Base-by-base conservation (phyloP, 169 alveolate species). In the Eimeria maxima region DNA sequence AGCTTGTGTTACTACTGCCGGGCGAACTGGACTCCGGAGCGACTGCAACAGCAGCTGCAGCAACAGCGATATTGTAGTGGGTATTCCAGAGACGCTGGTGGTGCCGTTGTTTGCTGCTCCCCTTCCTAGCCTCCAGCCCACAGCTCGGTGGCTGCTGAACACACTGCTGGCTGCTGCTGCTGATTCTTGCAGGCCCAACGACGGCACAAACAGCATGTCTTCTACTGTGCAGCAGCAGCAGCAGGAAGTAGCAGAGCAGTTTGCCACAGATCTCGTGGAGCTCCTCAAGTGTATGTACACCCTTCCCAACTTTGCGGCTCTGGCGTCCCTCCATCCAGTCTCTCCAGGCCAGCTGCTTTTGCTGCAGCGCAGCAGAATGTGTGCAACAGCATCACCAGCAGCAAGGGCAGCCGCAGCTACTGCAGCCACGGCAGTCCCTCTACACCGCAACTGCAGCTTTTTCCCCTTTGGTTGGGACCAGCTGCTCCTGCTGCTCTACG, bases 401-500 rank as follows among this genome's bases (percentile, higher is more conserved):
- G 57, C 57, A 50, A 50, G 18, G 5, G 87, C 87, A 76, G 87
- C 87, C 4, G 73, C 73, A 45, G 90, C 90, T 20, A 71, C 71
- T n/a, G 27, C 71, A 24, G 90, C 90, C 5, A 71, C 90, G 10
- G 71, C 45, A 33, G 45, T 27, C 71, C 44, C 45, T 47, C 73
- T 14, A 81, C 90, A 81, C 73, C 71, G 45, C 42, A 50, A n/a
- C 69, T 81, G 95, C 80, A 90, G 69, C 63, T 90, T 90, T 53
- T 90, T 90, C n/a, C 89, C 95, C 24, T 93, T 93, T 18, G 96
- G 96, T 63, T 93, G 96, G 96, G 93, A 93, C 20, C 65, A 42
- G 44, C 88, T 93, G 69, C 89, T 93, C 60, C 89, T 83, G 57
- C 92, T 53, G 42, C 63, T 93, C 55, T 93, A 16, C 74, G 90